A percentile compares a stretch with the other conserved stretches of the same genome.
These are phyloP conservation scores for Dactylis glomerata DNA, from an alignment of 176 grass and related monocot genomes.

Conservation along the genomic window DNA sequence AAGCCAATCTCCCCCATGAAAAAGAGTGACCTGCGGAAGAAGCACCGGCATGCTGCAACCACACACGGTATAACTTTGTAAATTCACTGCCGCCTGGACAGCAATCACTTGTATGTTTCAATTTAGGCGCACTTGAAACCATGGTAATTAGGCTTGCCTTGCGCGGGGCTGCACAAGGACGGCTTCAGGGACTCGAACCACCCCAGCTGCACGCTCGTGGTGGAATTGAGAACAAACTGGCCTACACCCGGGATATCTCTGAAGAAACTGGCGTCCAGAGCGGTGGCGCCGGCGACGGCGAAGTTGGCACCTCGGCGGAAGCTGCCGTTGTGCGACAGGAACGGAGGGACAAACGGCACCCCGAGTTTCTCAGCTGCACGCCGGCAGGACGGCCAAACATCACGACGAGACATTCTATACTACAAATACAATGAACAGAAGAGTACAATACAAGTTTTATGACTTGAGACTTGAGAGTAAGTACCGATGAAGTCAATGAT, in stretches of 20 bases:
- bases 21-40: slow-evolving; percentile 34
- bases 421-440: neutral
- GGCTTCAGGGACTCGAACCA: slow-evolving; percentile 52
- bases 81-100: neutral
- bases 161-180: slow-evolving; percentile 24
- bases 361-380: slow-evolving; percentile 31
- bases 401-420: neutral
- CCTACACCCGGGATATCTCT: neutral
- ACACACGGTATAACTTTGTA: neutral
- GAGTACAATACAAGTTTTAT: neutral
- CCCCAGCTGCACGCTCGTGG: slow-evolving; percentile 36
- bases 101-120: neutral
- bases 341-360: slow-evolving; percentile 33
- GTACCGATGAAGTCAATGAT: slow-evolving; percentile 59
- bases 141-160: neutral
- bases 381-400: neutral
- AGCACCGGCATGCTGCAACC: slow-evolving; percentile 20
- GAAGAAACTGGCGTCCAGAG: slow-evolving; percentile 33
- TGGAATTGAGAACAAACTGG: slow-evolving; percentile 3
- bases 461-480: neutral
- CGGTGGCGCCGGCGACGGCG: slow-evolving; percentile 39
- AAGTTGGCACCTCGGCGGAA: slow-evolving; percentile 51
- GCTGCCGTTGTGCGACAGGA: slow-evolving; percentile 33
- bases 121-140: neutral
- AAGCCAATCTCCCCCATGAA: slow-evolving; percentile 37